Evolutionary conservation across 169 alveolate species (phyloP).

Genomic region (Perkinsus olseni): DNA sequence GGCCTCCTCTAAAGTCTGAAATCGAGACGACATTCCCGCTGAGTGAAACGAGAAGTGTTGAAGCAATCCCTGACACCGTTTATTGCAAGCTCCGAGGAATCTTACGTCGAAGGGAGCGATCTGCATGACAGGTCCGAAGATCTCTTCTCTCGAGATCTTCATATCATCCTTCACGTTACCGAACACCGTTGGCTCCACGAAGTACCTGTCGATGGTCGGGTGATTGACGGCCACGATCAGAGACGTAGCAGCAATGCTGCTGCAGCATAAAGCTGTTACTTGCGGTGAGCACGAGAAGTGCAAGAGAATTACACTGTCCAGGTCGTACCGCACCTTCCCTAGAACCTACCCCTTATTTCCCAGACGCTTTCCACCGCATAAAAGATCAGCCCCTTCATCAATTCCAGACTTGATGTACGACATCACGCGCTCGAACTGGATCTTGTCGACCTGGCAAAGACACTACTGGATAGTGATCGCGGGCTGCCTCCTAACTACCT

Average conservation of each 20-base stretch:
- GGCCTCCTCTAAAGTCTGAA: slow-evolving; percentile 52
- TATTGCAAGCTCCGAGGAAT: background rate
- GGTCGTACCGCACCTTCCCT: background rate
- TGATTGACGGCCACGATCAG: no score
- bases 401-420: slow-evolving; percentile 54
- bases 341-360: slow-evolving; percentile 37
- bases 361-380: slow-evolving; percentile 60
- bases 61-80: background rate
- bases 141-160: slow-evolving; percentile 69
- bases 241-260: no score
- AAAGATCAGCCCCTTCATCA: slow-evolving; percentile 58
- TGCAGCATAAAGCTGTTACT: no score
- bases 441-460: slow-evolving; percentile 27
- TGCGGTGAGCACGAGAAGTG: no score
- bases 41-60: no score
- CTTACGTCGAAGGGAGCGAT: slow-evolving; percentile 34
- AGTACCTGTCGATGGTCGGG: slow-evolving; percentile 28
- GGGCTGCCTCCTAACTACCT: background rate
- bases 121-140: slow-evolving; percentile 68
- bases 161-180: slow-evolving; percentile 58
- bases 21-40: no score
- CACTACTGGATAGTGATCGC: background rate
- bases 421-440: slow-evolving; percentile 47
- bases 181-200: slow-evolving; percentile 66
- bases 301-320: no score